Evolutionary conservation across 495 filamentous ascomycete species (phyloP), one percentile per base, ranked within the genome.

Genomic region (Xylaria telfairii): DNA sequence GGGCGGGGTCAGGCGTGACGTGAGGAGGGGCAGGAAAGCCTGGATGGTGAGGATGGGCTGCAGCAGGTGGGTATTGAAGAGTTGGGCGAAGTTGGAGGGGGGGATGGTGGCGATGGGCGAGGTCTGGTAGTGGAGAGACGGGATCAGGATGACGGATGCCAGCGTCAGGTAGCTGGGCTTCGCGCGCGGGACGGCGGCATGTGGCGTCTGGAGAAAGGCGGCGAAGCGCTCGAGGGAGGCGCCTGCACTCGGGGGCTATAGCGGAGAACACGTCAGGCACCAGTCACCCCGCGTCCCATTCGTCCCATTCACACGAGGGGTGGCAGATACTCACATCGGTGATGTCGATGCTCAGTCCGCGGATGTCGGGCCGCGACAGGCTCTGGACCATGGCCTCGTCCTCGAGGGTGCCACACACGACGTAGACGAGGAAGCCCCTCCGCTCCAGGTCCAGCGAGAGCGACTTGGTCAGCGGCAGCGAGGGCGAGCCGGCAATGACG

Each of bases 381-480:
- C 87, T 86, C 62, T 92, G 89, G 34, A 98, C 89, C 42, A 90
- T 79, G 17, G 92, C 86, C 73, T 98, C 96, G 71, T 98, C 96
- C 60, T 96, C 92, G 54, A 87, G 78, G 10, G 88, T 91, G 68
- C 87, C 90, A 70, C 93, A 94, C 0, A 96, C 91, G 61, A 99
- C 84, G 75, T 92, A 98, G 28, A 98, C 94, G 57, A 98, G 92
- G 76, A 97, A 98, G 17, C 96, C 96, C 62, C 94, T 88, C 62
- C 94, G 87, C 79, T 98, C 96, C 67, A 99, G 77, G 74, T 98
- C 96, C 34, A 92, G 76, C 1, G 93, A 88, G 68, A 99, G 87
- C 19, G 92, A 92, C 70, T 90, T 87, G 1, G 92, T 93, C 74
- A 97, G 84, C 24, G 94, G 92, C 69, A 96, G 89, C 70, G 90